Percentiles rank a stretch among this genome's conserved stretches.
Conservation (phyloP, 371 early-diverging fungal species). For the Globomyces sp. region DNA sequence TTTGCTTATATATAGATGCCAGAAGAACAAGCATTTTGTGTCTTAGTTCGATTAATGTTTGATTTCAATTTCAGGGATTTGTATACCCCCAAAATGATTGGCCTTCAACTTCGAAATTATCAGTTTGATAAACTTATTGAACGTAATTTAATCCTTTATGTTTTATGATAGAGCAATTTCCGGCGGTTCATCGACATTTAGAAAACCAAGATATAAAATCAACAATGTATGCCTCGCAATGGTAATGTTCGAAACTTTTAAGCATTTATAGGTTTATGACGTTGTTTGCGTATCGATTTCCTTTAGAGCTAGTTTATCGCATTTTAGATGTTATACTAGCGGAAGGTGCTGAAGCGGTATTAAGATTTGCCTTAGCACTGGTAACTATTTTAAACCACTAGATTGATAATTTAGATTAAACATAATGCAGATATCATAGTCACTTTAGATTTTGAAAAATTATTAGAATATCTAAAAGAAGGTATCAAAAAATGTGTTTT, state of each 20-base stretch:
- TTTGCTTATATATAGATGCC: conserved; percentile 69
- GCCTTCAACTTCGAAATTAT: conserved; percentile 76
- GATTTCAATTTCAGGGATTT: conserved; percentile 80
- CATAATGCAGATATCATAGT: conserved; percentile 73
- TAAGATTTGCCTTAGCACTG: conserved; percentile 81
- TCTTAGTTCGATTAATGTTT: conserved; percentile 83
- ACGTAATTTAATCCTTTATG: background rate
- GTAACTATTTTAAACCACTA: no score
- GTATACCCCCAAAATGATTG: conserved; percentile 79
- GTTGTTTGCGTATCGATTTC: conserved; percentile 91
- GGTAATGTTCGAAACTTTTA: conserved; percentile 25
- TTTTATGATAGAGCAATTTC: conserved; percentile 62
- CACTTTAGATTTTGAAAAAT: conserved; percentile 73
- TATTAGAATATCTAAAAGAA: conserved; percentile 77
- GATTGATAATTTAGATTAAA: conserved; percentile 43
- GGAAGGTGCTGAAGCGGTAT: conserved; percentile 81
- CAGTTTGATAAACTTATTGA: conserved; percentile 83
- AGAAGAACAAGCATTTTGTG: conserved; percentile 93
- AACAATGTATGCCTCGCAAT: conserved; percentile 77
- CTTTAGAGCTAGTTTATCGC: conserved; percentile 80
- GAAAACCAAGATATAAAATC: conserved; percentile 73
- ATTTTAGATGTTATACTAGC: conserved; percentile 90
- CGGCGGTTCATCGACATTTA: conserved; percentile 76
- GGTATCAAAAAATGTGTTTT: background rate
- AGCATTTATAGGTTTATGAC: conserved; percentile 76